phyloP scores from a whole-genome alignment of 805 yeast genomes.

The Ogataea minuta region DNA sequence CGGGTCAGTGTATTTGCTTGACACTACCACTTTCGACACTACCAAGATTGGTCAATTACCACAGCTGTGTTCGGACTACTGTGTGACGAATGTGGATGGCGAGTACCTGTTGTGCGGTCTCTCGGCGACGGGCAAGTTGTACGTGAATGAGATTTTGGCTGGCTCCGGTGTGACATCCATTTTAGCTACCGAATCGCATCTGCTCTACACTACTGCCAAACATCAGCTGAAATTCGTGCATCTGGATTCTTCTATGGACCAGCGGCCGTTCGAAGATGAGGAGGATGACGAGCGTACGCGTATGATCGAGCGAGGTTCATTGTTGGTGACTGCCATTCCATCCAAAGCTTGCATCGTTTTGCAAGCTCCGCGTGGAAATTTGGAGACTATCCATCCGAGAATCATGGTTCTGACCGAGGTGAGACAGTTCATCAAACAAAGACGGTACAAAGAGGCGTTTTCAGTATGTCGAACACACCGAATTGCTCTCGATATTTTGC shows the following conservation, averaged over 20 bases:
- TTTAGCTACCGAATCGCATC: constrained; percentile 64
- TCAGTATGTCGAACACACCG: constrained; percentile 84
- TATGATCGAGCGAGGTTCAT: constrained; percentile 86
- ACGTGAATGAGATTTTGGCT: constrained; percentile 55
- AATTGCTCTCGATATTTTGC: constrained; percentile 82
- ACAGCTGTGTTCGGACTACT: constrained; percentile 62
- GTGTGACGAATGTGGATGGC: constrained; percentile 36
- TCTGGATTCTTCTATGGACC: constrained; percentile 34
- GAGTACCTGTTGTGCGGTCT: constrained; percentile 62
- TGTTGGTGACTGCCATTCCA: constrained; percentile 79
- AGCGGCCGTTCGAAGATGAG: constrained; percentile 20
- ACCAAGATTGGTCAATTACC: constrained; percentile 54
- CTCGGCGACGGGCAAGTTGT: constrained; percentile 71
- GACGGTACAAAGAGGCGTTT: constrained; percentile 71
- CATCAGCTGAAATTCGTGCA: constrained; percentile 81
- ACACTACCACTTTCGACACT: constrained; percentile 30
- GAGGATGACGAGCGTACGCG: constrained; percentile 77
- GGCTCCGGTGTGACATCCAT: constrained; percentile 81
- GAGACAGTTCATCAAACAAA: constrained; percentile 59
- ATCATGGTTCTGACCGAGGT: constrained; percentile 87
- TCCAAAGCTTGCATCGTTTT: constrained; percentile 77
- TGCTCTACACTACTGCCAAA: constrained; percentile 85
- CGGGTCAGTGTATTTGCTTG: constrained; percentile 52
- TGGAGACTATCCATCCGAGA: constrained; percentile 92
- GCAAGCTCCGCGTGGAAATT: constrained; percentile 94